phyloP scores from a whole-genome alignment of 1,139 yeast genomes.

The Candida smagusa region DNA sequence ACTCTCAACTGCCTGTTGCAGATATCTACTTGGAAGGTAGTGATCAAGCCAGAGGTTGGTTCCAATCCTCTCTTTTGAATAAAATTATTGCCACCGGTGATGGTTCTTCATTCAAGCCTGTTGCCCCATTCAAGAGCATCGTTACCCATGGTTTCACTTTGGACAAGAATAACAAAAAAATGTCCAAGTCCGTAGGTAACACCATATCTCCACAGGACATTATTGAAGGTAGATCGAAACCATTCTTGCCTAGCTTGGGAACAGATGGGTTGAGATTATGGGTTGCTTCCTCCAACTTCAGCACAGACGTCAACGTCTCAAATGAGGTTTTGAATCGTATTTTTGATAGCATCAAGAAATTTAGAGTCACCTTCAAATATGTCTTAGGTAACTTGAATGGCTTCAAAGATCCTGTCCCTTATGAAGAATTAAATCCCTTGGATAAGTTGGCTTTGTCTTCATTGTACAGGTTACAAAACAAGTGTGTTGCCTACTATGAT shows the following conservation, averaged over 20 bases:
- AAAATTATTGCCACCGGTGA: constrained; percentile 55
- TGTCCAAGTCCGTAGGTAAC: constrained; percentile 94
- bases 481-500: constrained; percentile 46
- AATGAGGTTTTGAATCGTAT: constrained; percentile 71
- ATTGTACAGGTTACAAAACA: constrained; percentile 45
- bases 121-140: constrained; percentile 67
- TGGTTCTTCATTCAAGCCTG: constrained; percentile 35
- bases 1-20: constrained; percentile 42
- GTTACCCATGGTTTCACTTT: constrained; percentile 92
- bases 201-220: constrained; percentile 66
- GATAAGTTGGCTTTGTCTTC: constrained; percentile 66
- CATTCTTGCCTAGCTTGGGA: constrained; percentile 67
- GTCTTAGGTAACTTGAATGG: constrained; percentile 71
- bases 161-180: constrained; percentile 81
- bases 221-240: constrained; percentile 61
- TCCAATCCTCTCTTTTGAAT: constrained; percentile 87
- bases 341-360: constrained; percentile 74
- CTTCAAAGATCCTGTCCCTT: constrained; percentile 21
- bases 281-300: constrained; percentile 87
- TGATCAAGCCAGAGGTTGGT: constrained; percentile 99
- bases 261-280: constrained; percentile 88
- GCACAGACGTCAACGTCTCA: constrained; percentile 75
- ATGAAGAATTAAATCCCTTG: constrained; percentile 46
- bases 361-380: constrained; percentile 78
- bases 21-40: constrained; percentile 90